phyloP scores from a whole-genome alignment of 805 yeast species.

The Deakozyma indianensis region DNA sequence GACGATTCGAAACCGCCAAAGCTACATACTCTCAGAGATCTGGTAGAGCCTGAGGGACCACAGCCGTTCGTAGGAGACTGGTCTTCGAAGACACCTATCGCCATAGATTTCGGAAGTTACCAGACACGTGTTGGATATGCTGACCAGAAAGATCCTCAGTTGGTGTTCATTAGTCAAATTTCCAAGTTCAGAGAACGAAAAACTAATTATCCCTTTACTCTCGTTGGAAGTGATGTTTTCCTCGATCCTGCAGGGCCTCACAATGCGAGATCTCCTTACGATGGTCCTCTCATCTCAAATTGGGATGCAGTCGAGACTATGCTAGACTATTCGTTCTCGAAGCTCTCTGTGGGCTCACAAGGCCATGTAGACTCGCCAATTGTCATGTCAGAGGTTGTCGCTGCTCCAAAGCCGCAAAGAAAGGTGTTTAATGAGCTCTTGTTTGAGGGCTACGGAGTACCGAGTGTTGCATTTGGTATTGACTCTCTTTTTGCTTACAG shows the following conservation, averaged over 20 bases:
- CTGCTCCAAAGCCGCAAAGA: conserved; percentile 57
- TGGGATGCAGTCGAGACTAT: conserved; percentile 85
- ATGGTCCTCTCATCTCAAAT: conserved; percentile 73
- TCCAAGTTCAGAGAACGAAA: conserved; percentile 73
- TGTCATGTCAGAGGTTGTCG: conserved; percentile 65
- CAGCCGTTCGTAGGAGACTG: conserved; percentile 38
- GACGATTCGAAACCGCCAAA: conserved; percentile 32
- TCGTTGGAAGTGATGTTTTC: conserved; percentile 72
- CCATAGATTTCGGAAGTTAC: conserved; percentile 72
- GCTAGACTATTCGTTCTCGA: conserved; percentile 71
- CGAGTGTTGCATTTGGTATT: conserved; percentile 65
- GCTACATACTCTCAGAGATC: conserved; percentile 17
- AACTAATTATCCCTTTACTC: conserved; percentile 36
- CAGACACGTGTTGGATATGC: conserved; percentile 26
- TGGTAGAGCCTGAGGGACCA: conserved; percentile 15
- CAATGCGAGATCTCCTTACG: conserved; percentile 67
- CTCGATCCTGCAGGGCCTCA: conserved; percentile 56
- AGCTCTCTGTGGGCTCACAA: conserved; percentile 46
- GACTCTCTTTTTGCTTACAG: conserved; percentile 71
- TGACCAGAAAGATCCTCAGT: conserved; percentile 26
- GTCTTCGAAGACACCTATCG: conserved; percentile 54
- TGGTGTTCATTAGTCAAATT: conserved; percentile 51
- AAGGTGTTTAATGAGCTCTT: conserved; percentile 62
- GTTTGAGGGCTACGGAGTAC: conserved; percentile 70
- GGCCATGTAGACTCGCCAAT: conserved; percentile 62